phyloP scores from a whole-genome alignment of 768 basidiomycete species.

The Boletus speciosus region DNA sequence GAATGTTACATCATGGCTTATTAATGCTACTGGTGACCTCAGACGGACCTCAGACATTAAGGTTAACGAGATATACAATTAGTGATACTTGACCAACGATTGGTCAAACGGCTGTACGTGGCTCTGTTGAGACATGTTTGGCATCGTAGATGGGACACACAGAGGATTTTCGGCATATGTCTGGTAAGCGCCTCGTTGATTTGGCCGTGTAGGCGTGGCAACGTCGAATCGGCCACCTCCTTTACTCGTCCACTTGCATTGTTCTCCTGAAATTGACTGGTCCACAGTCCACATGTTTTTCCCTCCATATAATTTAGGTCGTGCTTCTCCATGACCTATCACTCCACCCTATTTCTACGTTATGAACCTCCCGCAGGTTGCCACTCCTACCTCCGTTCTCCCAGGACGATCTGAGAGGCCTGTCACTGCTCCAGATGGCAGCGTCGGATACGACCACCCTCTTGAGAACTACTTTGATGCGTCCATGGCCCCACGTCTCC shows the following conservation, averaged over 20 bases:
- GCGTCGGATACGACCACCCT: slow-evolving; percentile 19
- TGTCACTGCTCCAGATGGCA: slow-evolving; percentile 10
- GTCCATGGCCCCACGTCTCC: slow-evolving; percentile 15
- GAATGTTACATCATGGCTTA: too few relatives aligned
- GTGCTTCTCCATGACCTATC: background rate
- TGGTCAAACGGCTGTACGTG: too few relatives aligned
- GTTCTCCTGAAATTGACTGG: slow-evolving; percentile 12
- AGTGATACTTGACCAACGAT: too few relatives aligned
- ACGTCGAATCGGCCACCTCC: too few relatives aligned
- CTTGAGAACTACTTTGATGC: slow-evolving; percentile 26
- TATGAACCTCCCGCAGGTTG: slow-evolving; percentile 8
- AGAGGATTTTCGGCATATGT: too few relatives aligned
- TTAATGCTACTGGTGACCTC: too few relatives aligned
- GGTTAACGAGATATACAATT: too few relatives aligned
- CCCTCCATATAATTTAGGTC: slow-evolving; percentile 14
- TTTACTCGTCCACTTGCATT: slow-evolving; percentile 1
- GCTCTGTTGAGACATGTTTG: too few relatives aligned
- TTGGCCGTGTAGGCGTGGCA: too few relatives aligned
- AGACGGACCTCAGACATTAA: too few relatives aligned
- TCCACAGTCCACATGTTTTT: slow-evolving; percentile 21
- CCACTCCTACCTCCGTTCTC: slow-evolving; percentile 14
- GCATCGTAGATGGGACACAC: too few relatives aligned
- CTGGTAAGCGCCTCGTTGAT: too few relatives aligned
- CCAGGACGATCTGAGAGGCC: slow-evolving; percentile 10
- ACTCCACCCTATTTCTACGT: slow-evolving; percentile 3